Evolutionary conservation across 2,329 filamentous ascomycete genomes (phyloP), one percentile per base, ranked within the genome.

Genomic region (Thelonectria rubi): DNA sequence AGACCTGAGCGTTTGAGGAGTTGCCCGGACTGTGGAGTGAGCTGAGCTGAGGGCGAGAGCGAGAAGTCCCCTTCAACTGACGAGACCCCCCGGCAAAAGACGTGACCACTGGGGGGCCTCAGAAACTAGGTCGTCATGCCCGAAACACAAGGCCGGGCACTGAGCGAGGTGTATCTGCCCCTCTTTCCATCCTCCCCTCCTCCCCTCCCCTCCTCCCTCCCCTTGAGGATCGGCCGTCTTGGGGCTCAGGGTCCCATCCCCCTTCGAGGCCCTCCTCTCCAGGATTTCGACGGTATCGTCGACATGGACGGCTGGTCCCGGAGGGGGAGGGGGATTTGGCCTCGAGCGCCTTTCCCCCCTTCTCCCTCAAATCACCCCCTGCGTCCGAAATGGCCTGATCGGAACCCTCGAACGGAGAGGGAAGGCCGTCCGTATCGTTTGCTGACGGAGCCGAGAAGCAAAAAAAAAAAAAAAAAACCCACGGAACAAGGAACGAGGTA

Each of bases 301-400:
- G 48, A 50, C 50, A 43, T 42, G 39, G 46, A 48, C 42, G 53
- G 42, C 42, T 50, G 45, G 43, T 58, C 43, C 59, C 48, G 37
- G 37, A 50, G 43, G 18, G 56, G 47, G 42, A 46, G 42, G 17
- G 56, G 47, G 42, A 55, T 50, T 45, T 42, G 30, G 20, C 24
- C 43, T 39, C 47, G 39, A 39, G 37, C 11, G 21, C 20, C 37
- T 17, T n/a, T n/a, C n/a, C n/a, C n/a, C n/a, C n/a, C 32, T 8
- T 15, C 24, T 45, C 39, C 24, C 26, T 34, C 26, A 53, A 20
- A 47, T 47, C 45, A 30, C 54, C 55, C 54, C 54, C 54, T 58
- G 59, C 45, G 20, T 55, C 24, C 24, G 39, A 49, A 62, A 62
- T 62, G 59, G 59, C 20, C 59, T 62, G 59, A 62, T 50, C 4